Evolutionary conservation across 2,329 filamentous ascomycete species (phyloP), one percentile per base, ranked within the genome.

Genomic region (Exophiala bonariae): DNA sequence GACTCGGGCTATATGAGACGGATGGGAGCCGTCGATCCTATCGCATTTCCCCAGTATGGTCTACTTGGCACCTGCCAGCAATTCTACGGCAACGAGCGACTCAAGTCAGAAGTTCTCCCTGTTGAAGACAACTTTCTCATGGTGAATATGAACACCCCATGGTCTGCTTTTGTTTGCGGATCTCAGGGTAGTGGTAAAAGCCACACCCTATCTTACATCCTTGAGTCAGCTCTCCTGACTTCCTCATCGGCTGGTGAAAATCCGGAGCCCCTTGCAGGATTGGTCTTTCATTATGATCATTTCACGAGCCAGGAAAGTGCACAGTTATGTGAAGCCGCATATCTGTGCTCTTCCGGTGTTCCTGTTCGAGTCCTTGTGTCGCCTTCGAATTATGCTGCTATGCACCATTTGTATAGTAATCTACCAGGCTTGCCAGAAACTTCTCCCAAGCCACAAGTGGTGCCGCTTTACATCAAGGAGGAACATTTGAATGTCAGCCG

Each of bases 281-380:
- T 87, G 0, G 76, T 87, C 0, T 86, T 87, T 39, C 82, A 86
- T 52, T 86, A 83, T 48, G 81, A 84, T 53, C 74, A 72, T 0
- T 80, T 79, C 50, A 70, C 72, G 9, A 77, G 72, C 0, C n/a
- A 22, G 23, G 38, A 35, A 14, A 50, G 45, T 33, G 64, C 61
- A 0, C 67, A 71, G 43, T 52, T 68, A 0, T 81, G 80, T 43
- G 80, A 85, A 58, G 79, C 77, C 1, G 78, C 80, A 0, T 78
- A 75, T 49, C 64, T 85, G 0, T 73, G 73, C 26, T 76, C 76
- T 0, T 45, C 63, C 0, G 65, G 66, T 1, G 69, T 80, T 26
- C 67, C 69, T 2, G 76, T 82, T 2, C 67, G 67, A 1, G 69
- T 82, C 0, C 59, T 82, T 0, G 77, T 80, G 0, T 74, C 78